Evolutionary conservation across 352 stramenopile genomes (phyloP), one percentile per base, ranked within the genome.

Genomic region (Elongisporangium anandrum): DNA sequence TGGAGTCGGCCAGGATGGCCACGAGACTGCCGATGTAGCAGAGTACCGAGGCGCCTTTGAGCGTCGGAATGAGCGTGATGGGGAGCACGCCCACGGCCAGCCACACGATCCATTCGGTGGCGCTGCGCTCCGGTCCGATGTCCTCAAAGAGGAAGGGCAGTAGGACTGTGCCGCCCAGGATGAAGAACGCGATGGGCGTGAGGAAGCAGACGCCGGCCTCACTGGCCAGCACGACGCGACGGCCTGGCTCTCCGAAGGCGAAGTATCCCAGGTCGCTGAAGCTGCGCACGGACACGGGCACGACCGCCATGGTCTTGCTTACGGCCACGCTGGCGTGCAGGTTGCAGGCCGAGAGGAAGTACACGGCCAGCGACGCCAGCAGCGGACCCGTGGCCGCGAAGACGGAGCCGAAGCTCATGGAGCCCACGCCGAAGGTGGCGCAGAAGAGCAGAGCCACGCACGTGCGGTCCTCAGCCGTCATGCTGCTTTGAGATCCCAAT

Each of bases 311-410:
- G 16, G 72, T 67, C 54, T 87, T 89, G 65, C 79, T 89, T 39
- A 87, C 67, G 1, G 76, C 74, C 51, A 89, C 74, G 55, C 76
- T 87, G 16, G 81, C 75, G 60, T 89, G 81, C 22, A 89, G 76
- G 45, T 91, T 91, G 68, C 81, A 88, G 23, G 77, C 76, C n/a
- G 82, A 88, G 52, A 89, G 69, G 65, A 92, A 87, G 51, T 90
- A 90, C 54, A 92, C 69, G 34, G 70, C 70, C 49, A 88, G 68
- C 49, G 77, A 81, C 15, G 77, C 79, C 3, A 87, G 51, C 19
- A 90, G 57, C 16, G 79, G 77, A 0, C 82, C 79, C 1, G 79
- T 70, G 23, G 77, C 71, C 3, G 77, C 79, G 56, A 90, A 92
- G 22, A 88, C 68, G 51, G 77, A 66, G 39, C 79, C 76, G 54